Conservation (phyloP, 2,329 filamentous ascomycete species). For the Ilyonectria sp. region DNA sequence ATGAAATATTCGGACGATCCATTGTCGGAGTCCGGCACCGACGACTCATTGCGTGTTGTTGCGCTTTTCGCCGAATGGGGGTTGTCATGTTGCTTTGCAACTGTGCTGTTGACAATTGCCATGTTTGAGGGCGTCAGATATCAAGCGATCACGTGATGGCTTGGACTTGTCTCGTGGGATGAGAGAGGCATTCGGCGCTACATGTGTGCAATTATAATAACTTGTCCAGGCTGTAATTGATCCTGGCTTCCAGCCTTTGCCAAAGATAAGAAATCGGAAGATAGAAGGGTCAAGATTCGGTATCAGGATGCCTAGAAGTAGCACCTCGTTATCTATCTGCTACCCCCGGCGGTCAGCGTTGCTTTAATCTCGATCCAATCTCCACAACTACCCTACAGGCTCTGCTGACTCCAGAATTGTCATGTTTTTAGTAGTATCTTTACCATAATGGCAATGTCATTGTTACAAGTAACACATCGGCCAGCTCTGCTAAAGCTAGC, state of each 20-base stretch:
- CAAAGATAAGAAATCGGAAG: background rate
- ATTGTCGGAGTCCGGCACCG: conserved; percentile 28
- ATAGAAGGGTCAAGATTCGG: background rate
- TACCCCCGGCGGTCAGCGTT: background rate
- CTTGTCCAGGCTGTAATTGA: background rate
- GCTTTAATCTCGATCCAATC: too few species aligned
- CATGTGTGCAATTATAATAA: background rate
- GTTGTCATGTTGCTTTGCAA: background rate
- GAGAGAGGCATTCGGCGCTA: background rate
- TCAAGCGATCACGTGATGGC: background rate
- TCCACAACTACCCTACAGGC: background rate
- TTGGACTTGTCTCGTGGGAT: background rate
- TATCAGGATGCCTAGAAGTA: background rate
- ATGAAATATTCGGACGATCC: conserved; percentile 26
- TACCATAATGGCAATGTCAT: background rate
- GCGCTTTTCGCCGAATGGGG: background rate
- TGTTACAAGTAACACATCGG: background rate
- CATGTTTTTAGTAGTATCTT: background rate
- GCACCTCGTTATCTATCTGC: background rate
- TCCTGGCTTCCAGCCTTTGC: background rate
- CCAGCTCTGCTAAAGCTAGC: background rate
- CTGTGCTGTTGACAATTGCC: background rate
- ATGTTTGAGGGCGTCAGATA: background rate
- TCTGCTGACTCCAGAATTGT: background rate
- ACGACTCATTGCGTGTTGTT: background rate